These are phyloP conservation scores for Bromus sterilis DNA, from an alignment of 176 grass and related monocot species.

Conservation along the genomic window DNA sequence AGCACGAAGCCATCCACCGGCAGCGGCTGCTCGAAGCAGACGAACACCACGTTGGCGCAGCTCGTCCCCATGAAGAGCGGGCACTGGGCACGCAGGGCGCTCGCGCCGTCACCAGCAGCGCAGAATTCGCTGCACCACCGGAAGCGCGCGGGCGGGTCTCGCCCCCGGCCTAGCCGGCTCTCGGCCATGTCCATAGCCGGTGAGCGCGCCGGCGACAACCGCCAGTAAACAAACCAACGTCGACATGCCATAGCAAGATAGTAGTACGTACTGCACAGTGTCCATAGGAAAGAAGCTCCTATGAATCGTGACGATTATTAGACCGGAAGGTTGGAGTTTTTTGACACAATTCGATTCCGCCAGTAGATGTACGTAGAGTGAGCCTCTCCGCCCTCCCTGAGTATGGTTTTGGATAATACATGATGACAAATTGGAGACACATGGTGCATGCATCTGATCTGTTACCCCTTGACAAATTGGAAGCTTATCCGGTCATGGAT, in stretches of 20 bases:
- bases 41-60: conserved; percentile 38
- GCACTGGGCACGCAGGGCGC: conserved; percentile 39
- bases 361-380: not conserved
- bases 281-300: no score
- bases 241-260: not conserved
- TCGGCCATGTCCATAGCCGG: conserved; percentile 44
- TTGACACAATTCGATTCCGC: not conserved
- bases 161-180: conserved; percentile 31
- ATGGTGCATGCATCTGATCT: not conserved
- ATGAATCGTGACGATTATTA: no score
- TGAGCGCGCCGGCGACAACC: conserved; percentile 22
- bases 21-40: conserved; percentile 17
- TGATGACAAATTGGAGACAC: conserved; percentile 4
- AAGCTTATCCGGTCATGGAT: not conserved
- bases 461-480: not conserved
- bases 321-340: conserved; percentile 16
- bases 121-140: conserved; percentile 58
- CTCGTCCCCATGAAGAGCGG: conserved; percentile 36
- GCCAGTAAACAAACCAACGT: not conserved
- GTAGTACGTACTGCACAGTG: not conserved
- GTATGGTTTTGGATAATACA: conserved; percentile 8
- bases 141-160: conserved; percentile 15
- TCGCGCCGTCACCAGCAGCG: conserved; percentile 24
- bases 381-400: not conserved
- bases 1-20: not conserved